Conservation (phyloP, 805 yeast species). For the Nematodospora valgi region DNA sequence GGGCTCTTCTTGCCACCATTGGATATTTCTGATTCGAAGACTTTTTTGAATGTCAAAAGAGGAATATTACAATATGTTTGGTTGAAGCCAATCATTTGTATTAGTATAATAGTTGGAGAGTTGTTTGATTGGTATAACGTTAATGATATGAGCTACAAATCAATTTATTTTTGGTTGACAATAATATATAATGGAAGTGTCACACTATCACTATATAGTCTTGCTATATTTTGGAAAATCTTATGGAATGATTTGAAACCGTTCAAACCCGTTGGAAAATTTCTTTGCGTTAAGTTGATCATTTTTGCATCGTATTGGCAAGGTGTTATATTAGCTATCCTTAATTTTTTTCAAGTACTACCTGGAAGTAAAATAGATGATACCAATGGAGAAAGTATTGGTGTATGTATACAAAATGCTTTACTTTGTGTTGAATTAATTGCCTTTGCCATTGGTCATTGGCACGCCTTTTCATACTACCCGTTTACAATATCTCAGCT, state of each 20-base stretch:
- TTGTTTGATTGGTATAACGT: constrained; percentile 48
- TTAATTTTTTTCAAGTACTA: constrained; percentile 47
- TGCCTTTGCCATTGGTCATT: constrained; percentile 85
- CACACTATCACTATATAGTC: constrained; percentile 73
- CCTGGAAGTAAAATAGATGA: constrained; percentile 28
- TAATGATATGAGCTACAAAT: constrained; percentile 43
- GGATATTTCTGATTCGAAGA: constrained; percentile 83
- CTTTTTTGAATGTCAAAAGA: constrained; percentile 72
- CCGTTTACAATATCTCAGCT: constrained; percentile 61
- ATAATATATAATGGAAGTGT: constrained; percentile 76
- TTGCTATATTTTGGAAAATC: constrained; percentile 92
- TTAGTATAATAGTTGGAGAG: constrained; percentile 48
- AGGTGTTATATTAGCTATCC: constrained; percentile 56
- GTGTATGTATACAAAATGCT: constrained; percentile 70
- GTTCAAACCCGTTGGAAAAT: constrained; percentile 88
- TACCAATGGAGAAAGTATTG: constrained; percentile 30
- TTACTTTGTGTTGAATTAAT: constrained; percentile 79
- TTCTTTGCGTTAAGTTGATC: constrained; percentile 86
- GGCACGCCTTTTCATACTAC: constrained; percentile 74
- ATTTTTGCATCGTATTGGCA: constrained; percentile 99
- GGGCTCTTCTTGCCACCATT: constrained; percentile 41
- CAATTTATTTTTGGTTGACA: constrained; percentile 62
- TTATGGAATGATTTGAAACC: constrained; percentile 72
- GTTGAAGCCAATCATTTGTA: constrained; percentile 82
- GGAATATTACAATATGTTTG: constrained; percentile 93